Conservation (phyloP, 441 rosid species). For the Arabidopsis hybrid region DNA sequence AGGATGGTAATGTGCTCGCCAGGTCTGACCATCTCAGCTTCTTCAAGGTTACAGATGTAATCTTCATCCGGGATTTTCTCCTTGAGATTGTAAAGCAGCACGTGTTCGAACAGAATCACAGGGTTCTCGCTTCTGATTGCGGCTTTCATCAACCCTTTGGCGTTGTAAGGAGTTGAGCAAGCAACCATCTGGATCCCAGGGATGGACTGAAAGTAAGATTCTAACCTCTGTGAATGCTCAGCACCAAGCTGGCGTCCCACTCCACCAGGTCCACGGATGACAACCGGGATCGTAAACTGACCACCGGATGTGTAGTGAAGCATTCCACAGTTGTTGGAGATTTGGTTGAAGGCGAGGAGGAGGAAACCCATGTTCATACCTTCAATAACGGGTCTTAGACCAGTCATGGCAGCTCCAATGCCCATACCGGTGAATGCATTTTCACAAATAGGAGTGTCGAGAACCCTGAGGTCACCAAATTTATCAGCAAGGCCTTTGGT, state of each 20-base stretch:
- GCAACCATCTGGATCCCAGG: slow-evolving; percentile 99
- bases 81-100: slow-evolving; percentile 91
- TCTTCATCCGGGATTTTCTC: slow-evolving; percentile 91
- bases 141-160: slow-evolving; percentile 98
- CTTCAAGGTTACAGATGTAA: slow-evolving; percentile 82
- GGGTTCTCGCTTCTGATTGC: slow-evolving; percentile 96
- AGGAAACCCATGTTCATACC: slow-evolving; percentile 99
- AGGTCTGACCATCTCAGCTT: slow-evolving; percentile 96
- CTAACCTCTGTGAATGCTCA: slow-evolving; percentile 97
- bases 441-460: slow-evolving; percentile 98
- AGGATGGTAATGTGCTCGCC: slow-evolving; percentile 89
- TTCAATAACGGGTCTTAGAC: slow-evolving; percentile 87
- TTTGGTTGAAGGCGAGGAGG: slow-evolving; percentile 97
- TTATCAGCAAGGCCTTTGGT: slow-evolving; percentile 79
- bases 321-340: slow-evolving; percentile 99
- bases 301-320: slow-evolving; percentile 99
- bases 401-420: slow-evolving; percentile 98
- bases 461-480: slow-evolving; percentile 96
- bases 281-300: slow-evolving; percentile 88
- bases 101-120: slow-evolving; percentile 89
- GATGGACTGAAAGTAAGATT: slow-evolving; percentile 95
- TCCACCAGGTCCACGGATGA: slow-evolving; percentile 98
- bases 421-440: slow-evolving; percentile 99
- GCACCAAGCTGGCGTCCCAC: slow-evolving; percentile 98
- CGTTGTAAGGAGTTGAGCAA: slow-evolving; percentile 96